Evolutionary conservation across 78 protist genomes (phyloP).

Genomic region (Abeoforma whisleri): DNA sequence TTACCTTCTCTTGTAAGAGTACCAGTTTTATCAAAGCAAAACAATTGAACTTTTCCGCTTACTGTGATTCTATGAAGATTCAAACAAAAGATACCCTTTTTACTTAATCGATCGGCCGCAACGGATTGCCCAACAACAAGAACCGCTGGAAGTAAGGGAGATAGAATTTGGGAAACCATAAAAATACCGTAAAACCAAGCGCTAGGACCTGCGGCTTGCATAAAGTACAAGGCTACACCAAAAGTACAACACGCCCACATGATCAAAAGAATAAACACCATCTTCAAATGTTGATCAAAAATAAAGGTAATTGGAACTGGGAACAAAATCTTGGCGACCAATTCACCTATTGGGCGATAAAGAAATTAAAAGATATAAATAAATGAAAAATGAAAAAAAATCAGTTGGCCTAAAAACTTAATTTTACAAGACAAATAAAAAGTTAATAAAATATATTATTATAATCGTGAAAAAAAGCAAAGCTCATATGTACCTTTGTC

Average conservation of each 20-base stretch:
- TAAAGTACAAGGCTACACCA: neutral
- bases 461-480: neutral
- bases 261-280: constrained; percentile 18
- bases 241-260: neutral
- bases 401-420: too few species aligned
- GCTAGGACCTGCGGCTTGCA: neutral
- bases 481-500: neutral
- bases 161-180: constrained; percentile 31
- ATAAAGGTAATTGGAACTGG: constrained; percentile 25
- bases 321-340: constrained; percentile 27
- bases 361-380: too few species aligned
- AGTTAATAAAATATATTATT: neutral
- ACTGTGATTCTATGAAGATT: constrained; percentile 37
- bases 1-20: constrained; percentile 81
- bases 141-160: constrained; percentile 37
- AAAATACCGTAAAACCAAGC: constrained; percentile 8
- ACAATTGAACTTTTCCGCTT: constrained; percentile 59
- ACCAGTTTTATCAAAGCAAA: constrained; percentile 86
- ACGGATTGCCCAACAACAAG: constrained; percentile 37
- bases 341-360: too few species aligned
- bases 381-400: neutral
- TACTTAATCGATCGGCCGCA: constrained; percentile 21
- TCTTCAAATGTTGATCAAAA: constrained; percentile 19
- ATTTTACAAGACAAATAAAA: neutral
- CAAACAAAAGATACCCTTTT: constrained; percentile 31